Percentiles rank a stretch among this genome's conserved stretches.
phyloP scores from a whole-genome alignment of 164 flowering plant genomes.

The Taxillus chinensis region DNA sequence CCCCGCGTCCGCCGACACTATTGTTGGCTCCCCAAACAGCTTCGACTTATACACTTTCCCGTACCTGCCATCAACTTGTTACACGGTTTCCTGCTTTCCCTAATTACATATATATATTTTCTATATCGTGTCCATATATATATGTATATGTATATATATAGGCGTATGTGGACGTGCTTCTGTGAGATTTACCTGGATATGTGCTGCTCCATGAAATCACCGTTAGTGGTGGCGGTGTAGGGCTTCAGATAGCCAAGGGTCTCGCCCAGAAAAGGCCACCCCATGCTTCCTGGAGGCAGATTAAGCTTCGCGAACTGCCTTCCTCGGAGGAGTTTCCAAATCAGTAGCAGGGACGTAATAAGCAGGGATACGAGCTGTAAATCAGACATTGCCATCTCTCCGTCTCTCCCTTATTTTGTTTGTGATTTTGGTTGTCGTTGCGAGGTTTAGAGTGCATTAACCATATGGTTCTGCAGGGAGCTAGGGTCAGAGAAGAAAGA shows the following conservation, averaged over 20 bases:
- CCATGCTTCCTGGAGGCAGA: conserved; percentile 39
- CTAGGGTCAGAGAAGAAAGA: too few relatives aligned
- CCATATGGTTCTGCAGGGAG: too few relatives aligned
- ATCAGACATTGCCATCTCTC: too few relatives aligned
- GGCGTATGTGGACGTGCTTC: conserved; percentile 2
- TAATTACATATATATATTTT: too few relatives aligned
- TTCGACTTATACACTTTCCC: conserved; percentile 70
- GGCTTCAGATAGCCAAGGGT: conserved; percentile 46
- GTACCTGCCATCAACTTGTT: conserved; percentile 28
- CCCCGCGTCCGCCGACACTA: conserved; percentile 57
- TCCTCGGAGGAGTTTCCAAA: too few relatives aligned
- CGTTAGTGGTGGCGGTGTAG: conserved; percentile 43
- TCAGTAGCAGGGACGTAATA: too few relatives aligned
- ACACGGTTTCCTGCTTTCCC: not conserved
- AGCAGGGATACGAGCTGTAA: too few relatives aligned
- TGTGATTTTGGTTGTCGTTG: too few relatives aligned
- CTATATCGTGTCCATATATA: not conserved
- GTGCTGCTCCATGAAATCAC: conserved; percentile 38
- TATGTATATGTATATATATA: not conserved
- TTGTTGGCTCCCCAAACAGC: conserved; percentile 45
- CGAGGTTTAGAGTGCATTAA: too few relatives aligned
- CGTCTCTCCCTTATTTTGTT: too few relatives aligned
- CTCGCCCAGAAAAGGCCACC: conserved; percentile 66
- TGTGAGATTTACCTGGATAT: conserved; percentile 30
- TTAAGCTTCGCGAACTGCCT: conserved; percentile 10